These are phyloP conservation scores for Kodamaea neixiangensis DNA, from an alignment of 805 yeast genomes.

Conservation along the genomic window DNA sequence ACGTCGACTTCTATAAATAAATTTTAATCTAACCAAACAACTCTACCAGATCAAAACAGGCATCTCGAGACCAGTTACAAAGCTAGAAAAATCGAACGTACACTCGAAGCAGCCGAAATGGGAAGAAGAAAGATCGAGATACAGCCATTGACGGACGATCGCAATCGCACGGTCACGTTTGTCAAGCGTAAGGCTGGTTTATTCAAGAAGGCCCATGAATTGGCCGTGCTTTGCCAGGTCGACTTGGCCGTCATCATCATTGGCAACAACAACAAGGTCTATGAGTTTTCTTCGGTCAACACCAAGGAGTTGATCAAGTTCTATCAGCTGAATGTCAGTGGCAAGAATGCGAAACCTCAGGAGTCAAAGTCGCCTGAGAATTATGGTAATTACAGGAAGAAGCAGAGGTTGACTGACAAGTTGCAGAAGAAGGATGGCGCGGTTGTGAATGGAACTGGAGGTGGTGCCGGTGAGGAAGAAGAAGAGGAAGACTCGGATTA, in stretches of 20 bases:
- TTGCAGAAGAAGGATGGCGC: conserved; percentile 12
- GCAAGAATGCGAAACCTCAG: conserved; percentile 33
- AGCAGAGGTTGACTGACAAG: conserved; percentile 24
- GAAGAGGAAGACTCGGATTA: conserved; percentile 35
- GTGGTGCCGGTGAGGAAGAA: conserved; percentile 17
- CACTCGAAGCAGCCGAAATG: conserved; percentile 46
- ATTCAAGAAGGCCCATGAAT: conserved; percentile 82
- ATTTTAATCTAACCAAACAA: conserved; percentile 5
- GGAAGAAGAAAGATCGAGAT: conserved; percentile 97
- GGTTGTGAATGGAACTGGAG: conserved; percentile 15
- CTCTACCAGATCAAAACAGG: conserved; percentile 3
- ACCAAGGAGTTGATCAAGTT: conserved; percentile 36
- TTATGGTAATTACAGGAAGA: conserved; percentile 60
- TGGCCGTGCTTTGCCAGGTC: conserved; percentile 88
- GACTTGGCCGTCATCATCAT: conserved; percentile 89
- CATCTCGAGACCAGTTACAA: conserved; percentile 4
- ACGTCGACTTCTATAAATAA: conserved; percentile 11
- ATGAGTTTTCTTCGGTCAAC: conserved; percentile 78
- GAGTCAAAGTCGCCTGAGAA: conserved; percentile 67
- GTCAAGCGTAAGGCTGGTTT: conserved; percentile 93
- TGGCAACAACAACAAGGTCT: conserved; percentile 79
- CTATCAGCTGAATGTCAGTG: conserved; percentile 13
- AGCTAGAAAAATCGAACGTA: conserved; percentile 1
- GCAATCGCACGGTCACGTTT: conserved; percentile 84
- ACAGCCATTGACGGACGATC: conserved; percentile 85